Evolutionary conservation across 805 yeast species (phyloP), one percentile per base, ranked within the genome.

Genomic region (Ogataea pignaliae): DNA sequence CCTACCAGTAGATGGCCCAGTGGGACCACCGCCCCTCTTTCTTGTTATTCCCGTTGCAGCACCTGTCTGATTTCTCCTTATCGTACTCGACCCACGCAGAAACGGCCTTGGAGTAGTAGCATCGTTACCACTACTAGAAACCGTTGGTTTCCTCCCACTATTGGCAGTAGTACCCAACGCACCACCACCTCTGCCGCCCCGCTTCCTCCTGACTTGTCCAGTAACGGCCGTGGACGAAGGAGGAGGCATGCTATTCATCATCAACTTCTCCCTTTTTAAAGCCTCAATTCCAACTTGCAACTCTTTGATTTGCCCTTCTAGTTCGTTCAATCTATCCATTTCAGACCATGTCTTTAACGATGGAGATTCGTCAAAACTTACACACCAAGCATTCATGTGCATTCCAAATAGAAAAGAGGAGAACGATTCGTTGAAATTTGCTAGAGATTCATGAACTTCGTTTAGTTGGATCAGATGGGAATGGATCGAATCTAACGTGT

Each of bases 361-460:
- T 1, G 65, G 61, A 2, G 60, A 48, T 39, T 61, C 59, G 16
- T 69, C 65, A 54, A 86, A 86, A 56, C 85, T 89, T 26, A 85
- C 85, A 64, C 96, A 86, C 83, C 93, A 88, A 48, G 95, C 90
- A 56, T 89, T 88, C 63, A 88, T 80, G 58, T 84, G 79, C 40
- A 88, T 64, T 1, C 96, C 96, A 56, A 85, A 87, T 41, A 88
- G 59, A 43, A 88, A 81, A 34, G 90, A 49, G 10, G 59, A 81
- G 54, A 89, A 78, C 2, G 88, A 77, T 62, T 88, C 97, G 58
- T 88, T 88, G 62, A 89, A 83, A 28, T 71, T 68, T 3, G 73
- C 71, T 16, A 89, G 63, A 6, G 78, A 76, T 36, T 80, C 77
- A 62, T 88, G 88, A 10, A 83, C 73, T 40, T 63, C 64, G 41